Conservation (phyloP, 2,329 filamentous ascomycete species). For the Periconia sp. region DNA sequence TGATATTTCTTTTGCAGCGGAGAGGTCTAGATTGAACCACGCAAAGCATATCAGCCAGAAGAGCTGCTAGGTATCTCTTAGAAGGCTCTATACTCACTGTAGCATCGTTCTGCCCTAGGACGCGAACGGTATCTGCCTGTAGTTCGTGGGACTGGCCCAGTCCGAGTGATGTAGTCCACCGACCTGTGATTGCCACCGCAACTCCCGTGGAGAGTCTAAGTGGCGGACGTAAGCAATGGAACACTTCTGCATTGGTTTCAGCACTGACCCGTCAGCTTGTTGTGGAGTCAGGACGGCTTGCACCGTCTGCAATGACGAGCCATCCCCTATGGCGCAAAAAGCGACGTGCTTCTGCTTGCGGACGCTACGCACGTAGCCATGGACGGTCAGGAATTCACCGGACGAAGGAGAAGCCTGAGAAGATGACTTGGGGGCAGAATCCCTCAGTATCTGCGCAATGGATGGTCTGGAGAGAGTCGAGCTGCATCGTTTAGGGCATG, state of each 20-base stretch:
- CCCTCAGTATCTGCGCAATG: constrained; percentile 59
- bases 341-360: constrained; percentile 83
- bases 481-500: constrained; percentile 31
- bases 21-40: constrained; percentile 67
- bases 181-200: constrained; percentile 77
- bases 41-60: constrained; percentile 24
- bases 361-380: constrained; percentile 83
- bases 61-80: no score
- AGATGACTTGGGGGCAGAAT: constrained; percentile 47
- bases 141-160: constrained; percentile 80
- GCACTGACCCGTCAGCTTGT: constrained; percentile 73
- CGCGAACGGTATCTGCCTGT: constrained; percentile 69
- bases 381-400: constrained; percentile 54
- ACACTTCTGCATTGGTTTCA: not conserved
- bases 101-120: constrained; percentile 80
- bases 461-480: constrained; percentile 41
- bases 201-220: constrained; percentile 79
- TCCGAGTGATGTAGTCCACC: constrained; percentile 75
- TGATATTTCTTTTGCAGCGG: constrained; percentile 98
- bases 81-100: constrained; percentile 64
- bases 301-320: constrained; percentile 77
- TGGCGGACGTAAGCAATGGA: constrained; percentile 1
- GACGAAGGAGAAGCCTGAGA: constrained; percentile 55
- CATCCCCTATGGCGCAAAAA: constrained; percentile 87
- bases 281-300: constrained; percentile 80